These are phyloP conservation scores for Tulasnella sp. DNA, from an alignment of 768 basidiomycete genomes.

Conservation along the genomic window DNA sequence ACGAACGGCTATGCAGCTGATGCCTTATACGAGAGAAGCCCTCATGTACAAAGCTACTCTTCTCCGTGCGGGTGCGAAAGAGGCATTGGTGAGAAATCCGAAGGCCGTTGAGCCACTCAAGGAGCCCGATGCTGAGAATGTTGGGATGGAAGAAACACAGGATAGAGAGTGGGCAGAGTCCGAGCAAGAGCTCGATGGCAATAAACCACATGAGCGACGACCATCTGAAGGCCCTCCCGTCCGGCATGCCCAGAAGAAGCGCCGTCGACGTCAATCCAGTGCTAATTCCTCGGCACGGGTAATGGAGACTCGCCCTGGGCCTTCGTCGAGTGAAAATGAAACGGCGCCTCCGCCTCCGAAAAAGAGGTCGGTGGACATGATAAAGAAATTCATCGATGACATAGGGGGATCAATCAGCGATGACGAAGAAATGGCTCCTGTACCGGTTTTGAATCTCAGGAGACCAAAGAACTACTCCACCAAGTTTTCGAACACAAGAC, in stretches of 20 bases:
- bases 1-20: constrained; percentile 43
- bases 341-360: too few relatives aligned
- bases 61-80: constrained; percentile 22
- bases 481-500: neutral
- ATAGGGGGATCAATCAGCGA: neutral
- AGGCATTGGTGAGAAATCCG: constrained; percentile 46
- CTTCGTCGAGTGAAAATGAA: too few relatives aligned
- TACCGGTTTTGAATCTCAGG: neutral
- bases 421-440: neutral
- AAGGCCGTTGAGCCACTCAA: neutral
- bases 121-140: constrained; percentile 3
- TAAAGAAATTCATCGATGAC: neutral
- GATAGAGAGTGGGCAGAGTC: constrained; percentile 3
- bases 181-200: neutral
- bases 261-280: too few relatives aligned
- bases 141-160: constrained; percentile 5
- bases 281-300: too few relatives aligned
- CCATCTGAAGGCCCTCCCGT: too few relatives aligned
- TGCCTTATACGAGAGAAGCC: constrained; percentile 36
- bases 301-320: too few relatives aligned
- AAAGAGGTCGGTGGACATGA: neutral
- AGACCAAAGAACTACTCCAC: neutral
- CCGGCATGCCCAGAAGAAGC: too few relatives aligned
- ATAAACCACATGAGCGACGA: too few relatives aligned
- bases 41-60: constrained; percentile 2